These are phyloP conservation scores for Grifola frondosa DNA, from an alignment of 1,284 basidiomycete genomes.

Conservation along the genomic window DNA sequence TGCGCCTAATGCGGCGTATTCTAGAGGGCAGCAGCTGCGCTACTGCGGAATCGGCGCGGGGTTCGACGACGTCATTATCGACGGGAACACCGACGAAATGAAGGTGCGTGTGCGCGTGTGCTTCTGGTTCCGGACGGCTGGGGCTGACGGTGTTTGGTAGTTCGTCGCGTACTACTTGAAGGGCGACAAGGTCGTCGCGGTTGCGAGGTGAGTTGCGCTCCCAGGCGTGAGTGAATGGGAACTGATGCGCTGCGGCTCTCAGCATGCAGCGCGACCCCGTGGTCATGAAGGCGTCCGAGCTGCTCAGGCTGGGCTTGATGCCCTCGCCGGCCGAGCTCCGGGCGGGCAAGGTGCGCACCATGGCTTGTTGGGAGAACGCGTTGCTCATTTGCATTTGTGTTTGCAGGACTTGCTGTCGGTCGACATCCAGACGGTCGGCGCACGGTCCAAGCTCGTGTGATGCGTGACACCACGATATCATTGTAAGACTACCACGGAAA, in stretches of 20 bases:
- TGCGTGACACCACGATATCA: not conserved
- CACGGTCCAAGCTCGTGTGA: constrained; percentile 27
- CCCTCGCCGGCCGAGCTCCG: constrained; percentile 76
- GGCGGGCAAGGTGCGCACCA: constrained; percentile 50
- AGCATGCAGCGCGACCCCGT: constrained; percentile 85
- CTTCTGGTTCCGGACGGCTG: not conserved
- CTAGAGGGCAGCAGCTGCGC: constrained; percentile 72
- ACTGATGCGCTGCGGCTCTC: constrained; percentile 3
- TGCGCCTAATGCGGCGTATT: not conserved
- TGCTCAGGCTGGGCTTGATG: constrained; percentile 81
- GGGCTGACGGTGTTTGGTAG: constrained; percentile 33
- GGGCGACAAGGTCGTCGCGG: constrained; percentile 75
- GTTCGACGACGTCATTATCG: constrained; percentile 82
- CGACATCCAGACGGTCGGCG: constrained; percentile 25
- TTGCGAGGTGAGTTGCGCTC: constrained; percentile 55
- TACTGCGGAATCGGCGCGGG: constrained; percentile 91
- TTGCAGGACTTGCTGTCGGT: constrained; percentile 28
- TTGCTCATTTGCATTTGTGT: not conserved
- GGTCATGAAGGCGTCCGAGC: constrained; percentile 79
- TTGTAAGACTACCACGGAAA: not conserved
- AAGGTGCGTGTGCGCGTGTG: constrained; percentile 51
- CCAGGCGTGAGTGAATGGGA: not conserved
- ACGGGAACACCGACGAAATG: constrained; percentile 76
- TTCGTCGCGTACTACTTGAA: constrained; percentile 89
- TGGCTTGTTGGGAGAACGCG: not conserved